Evolutionary conservation across 305 asterid species (phyloP), one percentile per base, ranked within the genome.

Genomic region (Coffea humblotiana): DNA sequence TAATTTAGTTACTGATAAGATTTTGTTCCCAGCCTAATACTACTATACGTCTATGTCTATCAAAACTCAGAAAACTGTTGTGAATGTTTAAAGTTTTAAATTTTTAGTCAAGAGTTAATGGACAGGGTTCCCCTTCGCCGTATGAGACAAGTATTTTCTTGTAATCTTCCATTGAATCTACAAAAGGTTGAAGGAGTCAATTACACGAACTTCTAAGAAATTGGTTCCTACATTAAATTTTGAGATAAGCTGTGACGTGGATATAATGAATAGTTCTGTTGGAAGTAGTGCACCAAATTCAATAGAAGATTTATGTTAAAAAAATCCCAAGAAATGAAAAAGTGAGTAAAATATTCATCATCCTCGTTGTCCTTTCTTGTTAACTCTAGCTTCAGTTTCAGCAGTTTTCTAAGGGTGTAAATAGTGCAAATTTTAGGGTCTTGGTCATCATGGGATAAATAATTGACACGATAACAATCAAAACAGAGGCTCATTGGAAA

Each of bases 151-250:
- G 23, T 6, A 47, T 23, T 71, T 48, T 21, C 2, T 23, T 71
- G 60, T 12, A 48, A 14, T 23, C 4, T 47, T 71, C 23, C 37
- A 21, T 14, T n/a, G 72, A 14, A 25, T 47, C 43, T 70, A 43
- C 5, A 23, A 21, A 18, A 43, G 27, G 47, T 29, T 70, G 49
- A 21, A 8, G 23, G 21, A 14, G 56, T 48, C 8, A 43, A 15
- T 70, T 49, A 71, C 4, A 11, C 75, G 56, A 71, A 25, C 40
- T 71, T 47, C 23, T 19, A 71, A n/a, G 75, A 71, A 60, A n/a
- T 71, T 25, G 13, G 61, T n/a, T 71, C 1, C 48, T 49, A 23
- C 19, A 21, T 47, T 45, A 6, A 48, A 2, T 35, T 40, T 0
- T n/a, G 21, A 35, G 40, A 25, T 71, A 5, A 48, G 75, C 61